Evolutionary conservation across 352 stramenopile species (phyloP), one percentile per base, ranked within the genome.

Genomic region (Stramenopiles sp.): DNA sequence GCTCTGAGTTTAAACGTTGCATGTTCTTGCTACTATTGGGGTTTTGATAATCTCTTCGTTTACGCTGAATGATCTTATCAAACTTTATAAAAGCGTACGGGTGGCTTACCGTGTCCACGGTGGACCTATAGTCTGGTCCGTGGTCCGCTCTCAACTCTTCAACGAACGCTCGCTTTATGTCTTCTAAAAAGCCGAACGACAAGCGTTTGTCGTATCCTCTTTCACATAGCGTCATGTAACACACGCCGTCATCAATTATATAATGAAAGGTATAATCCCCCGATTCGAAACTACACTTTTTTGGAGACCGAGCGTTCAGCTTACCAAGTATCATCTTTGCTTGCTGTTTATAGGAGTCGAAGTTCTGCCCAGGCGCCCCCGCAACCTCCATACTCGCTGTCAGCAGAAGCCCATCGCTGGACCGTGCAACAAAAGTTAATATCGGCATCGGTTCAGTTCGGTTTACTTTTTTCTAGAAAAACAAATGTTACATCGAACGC

Each of bases 11-110:
- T 37, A 99, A 82, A 48, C 91, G 91, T 74, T 91, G 87, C 84
- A 96, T 97, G 81, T 96, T 96, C 79, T 94, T 85, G 36, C 88
- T 87, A 68, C 88, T 96, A 74, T 92, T 96, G 25, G 93, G 93
- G 82, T 99, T 94, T 48, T 87, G 87, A 79, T 97, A 99, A 76
- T 98, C 93, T 77, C 95, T 96, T 77, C 93, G 87, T 82, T 97
- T 97, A 74, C 93, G 89, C 83, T 98, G 93, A 79, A 99, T 97
- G 49, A 97, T 87, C 77, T 96, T 94, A 81, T 98, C 92, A 78
- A 97, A 97, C 83, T 97, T 97, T 79, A 99, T 98, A 81, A 98
- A 99, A 36, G 91, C 91, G 79, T 98, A 99, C n/a, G 94, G 94
- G 31, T 94, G 87, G 68, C 90, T 91, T 34, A 96, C 93, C 6